phyloP scores from a whole-genome alignment of 176 grass and related monocot genomes.

The Rhynchospora breviuscula region DNA sequence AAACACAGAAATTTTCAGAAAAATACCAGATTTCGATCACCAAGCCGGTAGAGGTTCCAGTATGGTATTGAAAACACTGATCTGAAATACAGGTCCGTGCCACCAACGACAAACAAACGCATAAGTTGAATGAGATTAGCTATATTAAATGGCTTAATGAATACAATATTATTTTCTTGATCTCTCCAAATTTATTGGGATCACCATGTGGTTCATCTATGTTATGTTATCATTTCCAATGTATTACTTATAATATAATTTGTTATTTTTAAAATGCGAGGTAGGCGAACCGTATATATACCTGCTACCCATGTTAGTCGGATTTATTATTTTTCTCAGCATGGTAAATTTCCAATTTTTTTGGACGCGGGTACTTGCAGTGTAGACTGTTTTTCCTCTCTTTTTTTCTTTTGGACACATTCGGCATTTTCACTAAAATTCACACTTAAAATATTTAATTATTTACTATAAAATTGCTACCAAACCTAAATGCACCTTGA shows the following conservation, averaged over 20 bases:
- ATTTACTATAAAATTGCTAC: too few species aligned
- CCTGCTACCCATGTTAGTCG: background rate
- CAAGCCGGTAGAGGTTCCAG: too few species aligned
- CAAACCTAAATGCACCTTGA: too few species aligned
- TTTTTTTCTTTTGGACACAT: too few species aligned
- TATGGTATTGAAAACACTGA: too few species aligned
- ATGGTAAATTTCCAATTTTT: background rate
- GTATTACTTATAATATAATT: background rate
- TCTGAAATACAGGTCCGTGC: background rate
- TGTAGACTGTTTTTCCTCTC: too few species aligned
- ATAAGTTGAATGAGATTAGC: background rate
- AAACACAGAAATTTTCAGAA: too few species aligned
- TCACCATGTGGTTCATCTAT: background rate
- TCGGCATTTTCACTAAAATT: background rate
- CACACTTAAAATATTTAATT: background rate
- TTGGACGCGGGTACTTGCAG: background rate
- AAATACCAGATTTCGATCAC: too few species aligned
- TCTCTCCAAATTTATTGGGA: conserved; percentile 1
- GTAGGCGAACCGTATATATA: background rate
- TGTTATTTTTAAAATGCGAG: background rate
- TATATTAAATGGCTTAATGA: background rate
- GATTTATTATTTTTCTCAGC: background rate
- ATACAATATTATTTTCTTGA: background rate
- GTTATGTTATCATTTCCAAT: background rate
- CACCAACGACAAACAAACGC: background rate